Percentiles rank a stretch among this genome's conserved stretches.
Evolutionary conservation across 2,329 filamentous ascomycete genomes (phyloP).

Genomic region (Aureobasidium pullulans): DNA sequence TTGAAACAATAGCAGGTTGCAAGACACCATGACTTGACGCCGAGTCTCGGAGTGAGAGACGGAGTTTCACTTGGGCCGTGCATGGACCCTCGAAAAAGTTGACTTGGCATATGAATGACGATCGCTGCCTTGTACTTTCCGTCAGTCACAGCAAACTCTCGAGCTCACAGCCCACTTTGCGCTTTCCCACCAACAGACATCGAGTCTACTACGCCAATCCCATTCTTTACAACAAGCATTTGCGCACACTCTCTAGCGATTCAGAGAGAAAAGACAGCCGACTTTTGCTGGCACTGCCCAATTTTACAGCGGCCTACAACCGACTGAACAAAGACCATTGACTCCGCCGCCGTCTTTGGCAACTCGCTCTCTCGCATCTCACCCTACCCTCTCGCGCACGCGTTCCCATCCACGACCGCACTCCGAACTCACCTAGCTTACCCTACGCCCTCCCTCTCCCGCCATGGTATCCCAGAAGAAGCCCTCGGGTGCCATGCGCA

Average conservation of each 20-base stretch:
- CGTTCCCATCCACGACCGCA: background rate
- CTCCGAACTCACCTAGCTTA: background rate
- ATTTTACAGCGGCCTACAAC: background rate
- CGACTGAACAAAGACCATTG: slow-evolving; percentile 11
- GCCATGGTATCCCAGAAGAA: slow-evolving; percentile 12
- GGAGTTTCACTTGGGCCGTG: background rate
- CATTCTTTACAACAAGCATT: background rate
- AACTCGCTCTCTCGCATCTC: background rate
- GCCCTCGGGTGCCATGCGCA: background rate
- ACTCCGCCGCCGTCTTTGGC: slow-evolving; percentile 1
- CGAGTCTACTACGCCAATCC: background rate
- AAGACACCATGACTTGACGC: background rate
- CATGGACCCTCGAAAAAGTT: background rate
- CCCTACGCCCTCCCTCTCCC: background rate
- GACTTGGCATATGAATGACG: background rate
- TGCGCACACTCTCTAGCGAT: background rate
- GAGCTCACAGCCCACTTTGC: background rate
- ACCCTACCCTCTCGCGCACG: background rate
- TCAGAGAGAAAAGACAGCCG: background rate
- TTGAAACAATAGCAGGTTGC: background rate
- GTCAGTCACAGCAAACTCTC: background rate
- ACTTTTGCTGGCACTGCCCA: background rate
- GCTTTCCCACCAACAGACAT: background rate
- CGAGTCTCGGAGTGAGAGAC: background rate
- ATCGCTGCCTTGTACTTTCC: slow-evolving; percentile 5